Base-by-base conservation (phyloP, 75 land plant species). In the Pinus taeda region DNA sequence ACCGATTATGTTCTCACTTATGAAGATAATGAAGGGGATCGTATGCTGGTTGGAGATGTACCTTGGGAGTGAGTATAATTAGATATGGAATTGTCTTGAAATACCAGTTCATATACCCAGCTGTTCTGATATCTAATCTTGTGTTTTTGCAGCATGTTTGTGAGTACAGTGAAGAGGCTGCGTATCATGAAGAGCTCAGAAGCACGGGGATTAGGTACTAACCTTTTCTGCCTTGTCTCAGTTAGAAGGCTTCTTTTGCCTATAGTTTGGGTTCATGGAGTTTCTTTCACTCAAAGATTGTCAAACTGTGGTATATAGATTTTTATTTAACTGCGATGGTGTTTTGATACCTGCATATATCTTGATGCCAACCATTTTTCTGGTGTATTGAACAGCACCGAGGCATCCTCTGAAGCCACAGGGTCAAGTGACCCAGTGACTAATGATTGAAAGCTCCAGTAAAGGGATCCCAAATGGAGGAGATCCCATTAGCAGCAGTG, bases 171-270 rank as follows among this genome's bases (percentile, higher is more conserved):
- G 77, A 91, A 78, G 81, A 83, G 96, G 79, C 92, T 94, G 3
- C 83, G 92, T 64, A 94, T 94, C 57, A 90, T 91, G 92, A 90
- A 82, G 81, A 85, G 82, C 22, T 79, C 88, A 45, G 94, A 94
- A n/a, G 92, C 90, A 26, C 85, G 76, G 79, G 88, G 85, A 45
- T 83, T 86, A 63, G 89, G 92, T 89, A 83, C 60, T 15, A 21
- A 21, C 42, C 59, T 60, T 74, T 57, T 21, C 29, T 74, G 7
- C 75, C 60, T 56, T 56, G 12, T 53, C 24, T 42, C 49, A 42
- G 22, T 39, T n/a, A 69, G n/a, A 21, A 69, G 53, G n/a, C 53
- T 69, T 30, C 22, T 4, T 20, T 69, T 69, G 15, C 72, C 17
- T 42, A 21, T 69, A n/a, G 22, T 67, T 37, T 49, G 39, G 13